Percentiles rank a stretch among this genome's conserved stretches.
Evolutionary conservation across 2,329 filamentous ascomycete species (phyloP).

Genomic region (Aspergillus latus): DNA sequence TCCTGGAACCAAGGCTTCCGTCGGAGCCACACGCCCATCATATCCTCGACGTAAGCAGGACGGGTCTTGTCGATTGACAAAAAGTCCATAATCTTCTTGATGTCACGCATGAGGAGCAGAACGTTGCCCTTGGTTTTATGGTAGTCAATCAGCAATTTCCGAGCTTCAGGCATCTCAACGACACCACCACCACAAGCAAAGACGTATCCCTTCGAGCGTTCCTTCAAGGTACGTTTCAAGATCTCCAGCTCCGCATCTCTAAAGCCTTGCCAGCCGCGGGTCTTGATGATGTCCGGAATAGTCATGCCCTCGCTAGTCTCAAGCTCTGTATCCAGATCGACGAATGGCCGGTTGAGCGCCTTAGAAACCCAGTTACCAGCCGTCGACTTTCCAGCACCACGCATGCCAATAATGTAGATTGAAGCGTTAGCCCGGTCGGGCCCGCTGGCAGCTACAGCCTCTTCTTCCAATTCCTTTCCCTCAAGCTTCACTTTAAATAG

Average conservation of each 20-base stretch:
- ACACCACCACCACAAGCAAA: slow-evolving; percentile 94
- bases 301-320: slow-evolving; percentile 70
- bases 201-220: slow-evolving; percentile 72
- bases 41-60: slow-evolving; percentile 89
- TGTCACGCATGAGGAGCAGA: slow-evolving; percentile 82
- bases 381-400: slow-evolving; percentile 94
- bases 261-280: slow-evolving; percentile 84
- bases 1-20: slow-evolving; percentile 86
- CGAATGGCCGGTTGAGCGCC: slow-evolving; percentile 71
- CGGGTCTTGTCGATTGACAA: slow-evolving; percentile 84
- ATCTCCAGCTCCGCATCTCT: slow-evolving; percentile 74
- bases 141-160: slow-evolving; percentile 72
- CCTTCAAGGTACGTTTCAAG: slow-evolving; percentile 70
- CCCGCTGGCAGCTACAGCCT: slow-evolving; percentile 38
- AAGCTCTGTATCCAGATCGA: slow-evolving; percentile 86
- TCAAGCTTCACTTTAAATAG: slow-evolving; percentile 75
- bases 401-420: slow-evolving; percentile 95
- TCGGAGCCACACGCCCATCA: slow-evolving; percentile 84
- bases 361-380: slow-evolving; percentile 81
- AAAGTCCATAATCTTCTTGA: slow-evolving; percentile 84
- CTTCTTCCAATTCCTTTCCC: slow-evolving; percentile 63
- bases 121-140: slow-evolving; percentile 77
- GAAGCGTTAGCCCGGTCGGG: slow-evolving; percentile 56
- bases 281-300: slow-evolving; percentile 82
- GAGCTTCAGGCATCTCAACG: slow-evolving; percentile 79